Conservation (phyloP, 805 yeast species). For the Teunomyces pallodes region DNA sequence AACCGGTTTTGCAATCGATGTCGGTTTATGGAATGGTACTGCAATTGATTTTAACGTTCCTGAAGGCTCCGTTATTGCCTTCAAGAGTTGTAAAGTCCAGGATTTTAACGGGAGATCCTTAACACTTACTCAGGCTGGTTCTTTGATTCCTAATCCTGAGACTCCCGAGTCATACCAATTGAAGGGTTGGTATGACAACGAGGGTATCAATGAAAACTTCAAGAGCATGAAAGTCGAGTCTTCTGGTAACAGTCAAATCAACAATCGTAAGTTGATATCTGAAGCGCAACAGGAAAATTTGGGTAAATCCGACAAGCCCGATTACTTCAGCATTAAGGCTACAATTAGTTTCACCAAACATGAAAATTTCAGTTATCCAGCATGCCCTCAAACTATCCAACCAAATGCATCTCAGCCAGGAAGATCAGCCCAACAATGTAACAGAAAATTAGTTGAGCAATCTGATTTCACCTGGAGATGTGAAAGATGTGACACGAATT, state of each 20-base stretch:
- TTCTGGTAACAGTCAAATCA: conserved; percentile 34
- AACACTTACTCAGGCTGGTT: conserved; percentile 76
- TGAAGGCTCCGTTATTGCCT: conserved; percentile 82
- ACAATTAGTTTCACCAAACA: conserved; percentile 67
- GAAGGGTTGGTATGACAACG: conserved; percentile 93
- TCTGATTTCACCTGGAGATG: conserved; percentile 83
- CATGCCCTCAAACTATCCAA: conserved; percentile 61
- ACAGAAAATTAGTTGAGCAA: conserved; percentile 75
- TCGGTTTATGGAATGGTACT: conserved; percentile 88
- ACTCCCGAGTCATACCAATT: conserved; percentile 81
- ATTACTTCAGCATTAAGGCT: conserved; percentile 74
- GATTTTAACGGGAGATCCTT: conserved; percentile 87
- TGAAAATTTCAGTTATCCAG: conserved; percentile 84
- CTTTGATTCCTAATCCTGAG: conserved; percentile 79
- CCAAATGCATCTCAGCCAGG: conserved; percentile 26
- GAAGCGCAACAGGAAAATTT: conserved; percentile 65
- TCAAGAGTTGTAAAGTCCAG: conserved; percentile 84
- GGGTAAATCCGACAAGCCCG: conserved; percentile 77
- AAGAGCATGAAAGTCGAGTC: conserved; percentile 57
- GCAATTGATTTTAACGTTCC: conserved; percentile 76
- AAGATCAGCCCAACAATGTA: conserved; percentile 45
- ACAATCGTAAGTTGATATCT: conserved; percentile 62
- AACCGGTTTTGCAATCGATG: conserved; percentile 66
- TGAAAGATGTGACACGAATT: conserved; percentile 79
- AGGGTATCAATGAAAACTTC: conserved; percentile 64